Evolutionary conservation across 2,329 filamentous ascomycete species (phyloP).

Genomic region (Fusarium poae): DNA sequence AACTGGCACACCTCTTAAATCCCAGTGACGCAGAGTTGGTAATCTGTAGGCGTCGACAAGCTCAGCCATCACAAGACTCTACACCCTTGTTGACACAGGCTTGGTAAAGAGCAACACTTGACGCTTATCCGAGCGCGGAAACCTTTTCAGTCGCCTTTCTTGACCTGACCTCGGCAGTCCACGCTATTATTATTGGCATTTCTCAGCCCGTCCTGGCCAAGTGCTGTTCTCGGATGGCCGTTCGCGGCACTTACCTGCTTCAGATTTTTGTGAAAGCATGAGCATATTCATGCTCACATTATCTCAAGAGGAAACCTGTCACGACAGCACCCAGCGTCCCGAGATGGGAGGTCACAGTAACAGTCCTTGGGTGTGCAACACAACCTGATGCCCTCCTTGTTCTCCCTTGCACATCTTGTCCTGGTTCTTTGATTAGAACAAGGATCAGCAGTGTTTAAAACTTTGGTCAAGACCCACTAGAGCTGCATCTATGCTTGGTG

Average conservation of each 20-base stretch:
- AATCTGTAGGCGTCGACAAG: conserved; percentile 10
- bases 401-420: conserved; percentile 36
- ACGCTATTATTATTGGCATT: neutral
- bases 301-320: conserved; percentile 29
- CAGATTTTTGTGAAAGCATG: conserved; percentile 29
- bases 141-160: conserved; percentile 23
- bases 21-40: conserved; percentile 34
- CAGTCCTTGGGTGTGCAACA: conserved; percentile 21
- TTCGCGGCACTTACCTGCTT: conserved; percentile 40
- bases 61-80: conserved; percentile 9
- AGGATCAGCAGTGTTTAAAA: conserved; percentile 38
- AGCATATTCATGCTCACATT: conserved; percentile 8
- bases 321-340: conserved; percentile 24
- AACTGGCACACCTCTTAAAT: conserved; percentile 27
- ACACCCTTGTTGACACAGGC: conserved; percentile 5
- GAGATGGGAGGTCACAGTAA: conserved; percentile 31
- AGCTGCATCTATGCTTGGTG: conserved; percentile 41
- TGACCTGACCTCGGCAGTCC: neutral
- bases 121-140: conserved; percentile 24
- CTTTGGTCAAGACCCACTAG: conserved; percentile 39
- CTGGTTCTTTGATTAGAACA: conserved; percentile 18
- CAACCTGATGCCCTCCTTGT: conserved; percentile 18
- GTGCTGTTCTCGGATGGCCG: conserved; percentile 19
- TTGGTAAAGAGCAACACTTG: conserved; percentile 23
- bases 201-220: neutral